phyloP scores from a whole-genome alignment of 768 basidiomycete genomes.

The Phylloporus arenicola region DNA sequence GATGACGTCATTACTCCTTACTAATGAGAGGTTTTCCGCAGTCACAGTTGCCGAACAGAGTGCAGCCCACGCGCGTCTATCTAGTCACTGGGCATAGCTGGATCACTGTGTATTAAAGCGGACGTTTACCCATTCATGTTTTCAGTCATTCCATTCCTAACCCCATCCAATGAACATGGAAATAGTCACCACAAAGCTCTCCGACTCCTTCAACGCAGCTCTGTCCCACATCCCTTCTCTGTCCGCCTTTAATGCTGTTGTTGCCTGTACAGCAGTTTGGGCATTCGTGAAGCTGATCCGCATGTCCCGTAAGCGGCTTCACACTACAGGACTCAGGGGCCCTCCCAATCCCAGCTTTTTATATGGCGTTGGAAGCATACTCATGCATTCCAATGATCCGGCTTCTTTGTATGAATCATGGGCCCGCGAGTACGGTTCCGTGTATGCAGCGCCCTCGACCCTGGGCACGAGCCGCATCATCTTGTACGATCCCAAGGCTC shows the following conservation, averaged over 20 bases:
- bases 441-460: slow-evolving; percentile 9
- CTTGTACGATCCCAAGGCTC: slow-evolving; percentile 38
- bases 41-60: too few species aligned
- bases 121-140: too few species aligned
- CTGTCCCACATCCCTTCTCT: neutral
- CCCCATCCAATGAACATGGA: neutral
- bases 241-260: neutral
- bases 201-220: neutral
- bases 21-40: too few species aligned
- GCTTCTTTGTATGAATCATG: slow-evolving; percentile 15
- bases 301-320: slow-evolving; percentile 7
- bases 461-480: slow-evolving; percentile 11
- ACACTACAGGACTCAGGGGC: slow-evolving; percentile 13
- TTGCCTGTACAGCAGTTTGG: slow-evolving; percentile 1
- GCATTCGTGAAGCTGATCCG: slow-evolving; percentile 8
- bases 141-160: neutral
- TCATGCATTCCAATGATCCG: slow-evolving; percentile 1
- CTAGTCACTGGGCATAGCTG: too few species aligned
- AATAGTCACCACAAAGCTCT: neutral
- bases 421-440: slow-evolving; percentile 16
- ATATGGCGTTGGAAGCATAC: slow-evolving; percentile 12
- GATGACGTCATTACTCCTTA: too few species aligned
- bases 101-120: neutral
- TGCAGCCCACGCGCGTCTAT: too few species aligned
- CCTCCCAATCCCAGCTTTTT: slow-evolving; percentile 13